A percentile compares a stretch with the other conserved stretches of the same genome.
These are phyloP conservation scores for Pichia sp. DNA, from an alignment of 1,139 yeast species.

Conservation along the genomic window DNA sequence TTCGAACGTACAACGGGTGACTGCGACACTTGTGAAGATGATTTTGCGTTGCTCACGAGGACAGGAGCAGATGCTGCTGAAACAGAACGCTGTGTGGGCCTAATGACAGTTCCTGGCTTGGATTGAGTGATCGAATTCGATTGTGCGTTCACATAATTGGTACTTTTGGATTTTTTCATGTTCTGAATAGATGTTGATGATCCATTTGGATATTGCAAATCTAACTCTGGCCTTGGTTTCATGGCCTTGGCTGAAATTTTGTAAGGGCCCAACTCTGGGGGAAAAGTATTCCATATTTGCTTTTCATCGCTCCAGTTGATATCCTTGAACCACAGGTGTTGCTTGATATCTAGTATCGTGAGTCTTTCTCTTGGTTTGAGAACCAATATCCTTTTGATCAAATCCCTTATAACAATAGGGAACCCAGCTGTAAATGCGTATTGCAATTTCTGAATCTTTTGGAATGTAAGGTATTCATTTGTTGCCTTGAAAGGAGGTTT, in stretches of 20 bases:
- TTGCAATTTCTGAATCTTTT: constrained; percentile 80
- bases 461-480: constrained; percentile 93
- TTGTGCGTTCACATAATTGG: not conserved
- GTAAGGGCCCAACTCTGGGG: constrained; percentile 80
- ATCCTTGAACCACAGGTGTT: constrained; percentile 67
- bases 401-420: constrained; percentile 65
- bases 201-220: constrained; percentile 26
- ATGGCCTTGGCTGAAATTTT: constrained; percentile 54
- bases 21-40: constrained; percentile 1
- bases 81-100: constrained; percentile 4
- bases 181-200: constrained; percentile 13
- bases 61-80: constrained; percentile 12
- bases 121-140: not conserved
- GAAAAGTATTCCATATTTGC: constrained; percentile 62
- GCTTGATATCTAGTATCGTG: constrained; percentile 59
- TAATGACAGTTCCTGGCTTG: not conserved
- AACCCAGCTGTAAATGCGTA: constrained; percentile 77
- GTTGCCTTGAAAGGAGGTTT: constrained; percentile 93
- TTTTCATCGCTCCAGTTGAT: constrained; percentile 62
- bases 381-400: constrained; percentile 63
- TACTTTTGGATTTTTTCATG: constrained; percentile 10
- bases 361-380: constrained; percentile 65
- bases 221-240: constrained; percentile 49
- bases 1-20: not conserved
- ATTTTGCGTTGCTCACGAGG: not conserved